Percentiles rank a stretch among this genome's conserved stretches.
These are phyloP conservation scores for Podaxis sp. DNA, from an alignment of 768 basidiomycete species.

Conservation along the genomic window DNA sequence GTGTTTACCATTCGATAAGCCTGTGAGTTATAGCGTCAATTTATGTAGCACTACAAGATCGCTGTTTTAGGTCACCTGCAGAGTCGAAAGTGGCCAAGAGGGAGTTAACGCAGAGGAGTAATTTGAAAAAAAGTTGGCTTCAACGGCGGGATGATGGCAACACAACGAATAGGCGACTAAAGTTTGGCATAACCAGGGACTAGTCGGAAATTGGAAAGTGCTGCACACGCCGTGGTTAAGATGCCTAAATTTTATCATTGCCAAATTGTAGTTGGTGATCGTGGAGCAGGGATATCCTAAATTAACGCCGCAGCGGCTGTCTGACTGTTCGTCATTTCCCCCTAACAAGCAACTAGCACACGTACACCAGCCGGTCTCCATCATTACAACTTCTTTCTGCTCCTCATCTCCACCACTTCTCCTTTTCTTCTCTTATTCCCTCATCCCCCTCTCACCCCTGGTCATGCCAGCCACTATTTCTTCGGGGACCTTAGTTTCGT, in stretches of 20 bases:
- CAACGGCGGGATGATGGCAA: too few relatives aligned
- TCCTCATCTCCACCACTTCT: not conserved
- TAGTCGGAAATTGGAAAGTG: not conserved
- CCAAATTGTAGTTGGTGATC: not conserved
- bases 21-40: not conserved
- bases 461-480: not conserved
- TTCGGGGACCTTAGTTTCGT: not conserved
- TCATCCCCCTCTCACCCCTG: not conserved
- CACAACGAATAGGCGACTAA: too few relatives aligned
- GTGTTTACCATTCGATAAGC: not conserved
- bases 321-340: conserved; percentile 6
- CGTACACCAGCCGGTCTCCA: conserved; percentile 2
- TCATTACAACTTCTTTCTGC: not conserved
- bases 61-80: not conserved
- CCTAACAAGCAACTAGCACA: conserved; percentile 6
- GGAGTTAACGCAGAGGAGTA: not conserved
- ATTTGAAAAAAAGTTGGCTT: too few relatives aligned
- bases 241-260: not conserved
- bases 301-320: not conserved
- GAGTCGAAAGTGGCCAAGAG: not conserved
- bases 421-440: not conserved
- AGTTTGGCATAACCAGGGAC: not conserved
- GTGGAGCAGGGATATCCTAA: not conserved
- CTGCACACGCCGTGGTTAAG: too few relatives aligned
- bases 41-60: not conserved